Conservation (phyloP, 2,329 filamentous ascomycete species). For the Hypoxylon sp. region DNA sequence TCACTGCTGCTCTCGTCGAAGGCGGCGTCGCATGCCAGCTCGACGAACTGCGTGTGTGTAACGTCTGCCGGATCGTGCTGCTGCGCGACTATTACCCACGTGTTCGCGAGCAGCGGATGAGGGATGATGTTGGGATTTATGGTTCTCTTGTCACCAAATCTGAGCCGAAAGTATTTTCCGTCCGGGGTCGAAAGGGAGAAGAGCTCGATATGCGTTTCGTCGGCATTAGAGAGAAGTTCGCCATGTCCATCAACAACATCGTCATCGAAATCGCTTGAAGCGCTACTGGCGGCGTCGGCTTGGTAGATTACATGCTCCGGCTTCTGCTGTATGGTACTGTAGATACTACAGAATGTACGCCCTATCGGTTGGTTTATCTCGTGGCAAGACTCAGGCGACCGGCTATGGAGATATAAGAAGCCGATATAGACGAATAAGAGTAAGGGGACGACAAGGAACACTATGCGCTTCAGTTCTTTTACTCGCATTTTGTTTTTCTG, state of each 20-base stretch:
- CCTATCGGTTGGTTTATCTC: conserved; percentile 4
- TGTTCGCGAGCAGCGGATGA: conserved; percentile 60
- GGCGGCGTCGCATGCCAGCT: conserved; percentile 63
- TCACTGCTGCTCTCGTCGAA: conserved; percentile 55
- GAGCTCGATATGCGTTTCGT: conserved; percentile 53
- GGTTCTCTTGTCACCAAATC: conserved; percentile 56
- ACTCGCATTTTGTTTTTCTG: conserved; percentile 11
- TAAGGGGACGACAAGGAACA: conserved; percentile 8
- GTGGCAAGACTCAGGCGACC: background rate
- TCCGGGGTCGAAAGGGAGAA: conserved; percentile 61
- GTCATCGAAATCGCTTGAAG: background rate
- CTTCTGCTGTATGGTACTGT: background rate
- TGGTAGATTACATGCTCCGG: background rate
- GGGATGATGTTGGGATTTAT: conserved; percentile 70
- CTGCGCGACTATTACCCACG: conserved; percentile 66
- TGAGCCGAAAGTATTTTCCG: conserved; percentile 61
- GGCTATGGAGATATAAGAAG: conserved; percentile 3
- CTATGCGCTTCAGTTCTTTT: conserved; percentile 18
- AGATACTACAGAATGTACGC: background rate
- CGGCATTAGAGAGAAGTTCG: conserved; percentile 7
- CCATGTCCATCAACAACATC: background rate
- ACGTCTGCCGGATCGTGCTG: conserved; percentile 49
- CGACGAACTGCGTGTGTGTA: conserved; percentile 53
- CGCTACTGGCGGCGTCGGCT: background rate
- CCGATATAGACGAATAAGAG: conserved; percentile 10